Percentiles rank a stretch among this genome's conserved stretches.
phyloP scores from a whole-genome alignment of 2,329 filamentous ascomycete genomes.

The Paracorniculantispora psalliotae region DNA sequence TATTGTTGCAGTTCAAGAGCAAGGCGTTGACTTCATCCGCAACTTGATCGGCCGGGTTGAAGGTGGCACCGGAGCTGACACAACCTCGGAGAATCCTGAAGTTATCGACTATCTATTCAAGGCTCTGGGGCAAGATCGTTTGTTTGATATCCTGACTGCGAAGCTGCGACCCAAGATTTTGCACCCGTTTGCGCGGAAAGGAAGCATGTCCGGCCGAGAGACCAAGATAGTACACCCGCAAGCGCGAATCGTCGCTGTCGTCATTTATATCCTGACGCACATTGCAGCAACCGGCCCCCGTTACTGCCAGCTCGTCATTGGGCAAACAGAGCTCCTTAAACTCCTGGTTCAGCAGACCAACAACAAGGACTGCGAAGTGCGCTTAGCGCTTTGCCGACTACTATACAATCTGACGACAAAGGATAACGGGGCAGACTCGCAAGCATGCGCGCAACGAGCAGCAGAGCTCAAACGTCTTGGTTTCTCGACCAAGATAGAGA shows the following conservation, averaged over 20 bases:
- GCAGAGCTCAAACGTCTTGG: slow-evolving; percentile 66
- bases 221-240: slow-evolving; percentile 52
- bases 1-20: slow-evolving; percentile 82
- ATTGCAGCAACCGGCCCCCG: slow-evolving; percentile 75
- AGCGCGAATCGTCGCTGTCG: slow-evolving; percentile 68
- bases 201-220: slow-evolving; percentile 30
- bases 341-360: slow-evolving; percentile 68
- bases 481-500: slow-evolving; percentile 61
- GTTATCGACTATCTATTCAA: slow-evolving; percentile 85
- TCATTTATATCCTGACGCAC: slow-evolving; percentile 80
- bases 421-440: slow-evolving; percentile 65
- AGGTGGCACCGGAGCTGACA: slow-evolving; percentile 45
- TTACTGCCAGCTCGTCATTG: slow-evolving; percentile 72
- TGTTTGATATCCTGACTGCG: slow-evolving; percentile 75
- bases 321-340: slow-evolving; percentile 70
- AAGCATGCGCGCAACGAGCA: slow-evolving; percentile 62
- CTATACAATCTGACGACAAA: slow-evolving; percentile 81
- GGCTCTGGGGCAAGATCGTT: slow-evolving; percentile 66
- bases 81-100: slow-evolving; percentile 48
- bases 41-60: slow-evolving; percentile 71
- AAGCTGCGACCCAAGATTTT: slow-evolving; percentile 65
- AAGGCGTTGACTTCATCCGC: slow-evolving; percentile 81
- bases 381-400: slow-evolving; percentile 75
- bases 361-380: slow-evolving; percentile 68
- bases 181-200: slow-evolving; percentile 46